These are phyloP conservation scores for Trametes cinnabarina DNA, from an alignment of 768 basidiomycete genomes.

Conservation along the genomic window DNA sequence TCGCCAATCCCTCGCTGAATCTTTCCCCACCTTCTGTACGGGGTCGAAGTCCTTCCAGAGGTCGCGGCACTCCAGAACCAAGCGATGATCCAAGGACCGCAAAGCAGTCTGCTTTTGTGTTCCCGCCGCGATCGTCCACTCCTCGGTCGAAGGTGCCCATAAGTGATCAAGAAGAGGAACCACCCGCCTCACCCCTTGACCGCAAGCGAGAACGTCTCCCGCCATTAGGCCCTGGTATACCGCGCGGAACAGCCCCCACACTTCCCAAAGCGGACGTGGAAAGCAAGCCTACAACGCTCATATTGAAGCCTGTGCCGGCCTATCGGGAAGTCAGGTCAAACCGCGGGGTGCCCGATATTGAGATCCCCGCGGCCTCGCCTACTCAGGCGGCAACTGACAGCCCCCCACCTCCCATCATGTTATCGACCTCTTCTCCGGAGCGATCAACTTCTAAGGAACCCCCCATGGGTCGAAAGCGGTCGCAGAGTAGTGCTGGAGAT, in stretches of 20 bases:
- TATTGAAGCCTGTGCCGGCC: conserved; percentile 11
- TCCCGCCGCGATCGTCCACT: conserved; percentile 42
- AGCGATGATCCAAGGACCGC: conserved; percentile 43
- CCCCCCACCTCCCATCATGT: conserved; percentile 26
- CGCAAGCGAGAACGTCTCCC: conserved; percentile 22
- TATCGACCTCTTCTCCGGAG: conserved; percentile 30
- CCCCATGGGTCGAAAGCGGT: conserved; percentile 40
- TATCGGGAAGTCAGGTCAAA: conserved; percentile 33
- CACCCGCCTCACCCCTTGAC: conserved; percentile 14
- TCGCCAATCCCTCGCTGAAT: conserved; percentile 17
- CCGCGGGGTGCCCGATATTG: conserved; percentile 38
- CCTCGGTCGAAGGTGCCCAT: conserved; percentile 33
- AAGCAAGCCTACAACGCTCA: not conserved
- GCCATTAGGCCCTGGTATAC: conserved; percentile 28
- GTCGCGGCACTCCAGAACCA: conserved; percentile 30
- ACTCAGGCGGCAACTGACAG: conserved; percentile 19
- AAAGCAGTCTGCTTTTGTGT: conserved; percentile 51
- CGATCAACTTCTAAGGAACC: conserved; percentile 27
- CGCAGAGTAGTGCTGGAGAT: conserved; percentile 40
- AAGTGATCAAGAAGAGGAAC: conserved; percentile 27
- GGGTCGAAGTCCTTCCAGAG: conserved; percentile 35
- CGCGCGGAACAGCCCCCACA: conserved; percentile 11
- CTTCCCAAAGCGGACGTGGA: not conserved
- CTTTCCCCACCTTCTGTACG: conserved; percentile 37
- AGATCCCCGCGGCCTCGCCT: conserved; percentile 33